Evolutionary conservation across 192 early-diverging fungal species (phyloP).

Genomic region (Coemansia sp.): DNA sequence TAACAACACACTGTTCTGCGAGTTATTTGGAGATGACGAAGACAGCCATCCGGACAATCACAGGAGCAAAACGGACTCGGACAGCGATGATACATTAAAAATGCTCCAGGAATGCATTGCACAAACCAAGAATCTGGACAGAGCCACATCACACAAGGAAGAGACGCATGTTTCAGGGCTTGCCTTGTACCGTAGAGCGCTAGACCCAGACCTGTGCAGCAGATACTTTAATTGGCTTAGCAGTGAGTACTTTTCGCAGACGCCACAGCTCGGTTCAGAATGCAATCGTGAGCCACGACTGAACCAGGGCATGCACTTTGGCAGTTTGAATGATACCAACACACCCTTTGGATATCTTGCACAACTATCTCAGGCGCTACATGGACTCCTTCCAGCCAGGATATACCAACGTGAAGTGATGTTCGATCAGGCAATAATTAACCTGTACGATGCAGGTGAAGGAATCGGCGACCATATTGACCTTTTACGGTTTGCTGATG

Average conservation of each 20-base stretch:
- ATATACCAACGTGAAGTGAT: background rate
- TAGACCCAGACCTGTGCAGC: background rate
- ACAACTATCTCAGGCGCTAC: constrained; percentile 1
- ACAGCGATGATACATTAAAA: no score
- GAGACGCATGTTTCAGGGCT: constrained; percentile 19
- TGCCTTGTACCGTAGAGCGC: constrained; percentile 9
- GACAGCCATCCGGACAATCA: no score
- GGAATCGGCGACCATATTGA: constrained; percentile 58
- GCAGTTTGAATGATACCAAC: constrained; percentile 7
- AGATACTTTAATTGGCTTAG: constrained; percentile 33
- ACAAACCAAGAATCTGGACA: background rate
- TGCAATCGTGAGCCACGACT: background rate
- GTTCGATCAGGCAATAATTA: constrained; percentile 58
- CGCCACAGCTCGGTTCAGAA: background rate
- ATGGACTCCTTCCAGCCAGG: background rate
- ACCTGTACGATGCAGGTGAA: constrained; percentile 54
- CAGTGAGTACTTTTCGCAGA: constrained; percentile 27
- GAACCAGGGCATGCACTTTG: constrained; percentile 51
- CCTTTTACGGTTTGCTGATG: constrained; percentile 58
- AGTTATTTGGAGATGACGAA: no score
- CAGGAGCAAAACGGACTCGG: no score
- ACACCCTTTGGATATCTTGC: constrained; percentile 21
- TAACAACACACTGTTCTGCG: no score
- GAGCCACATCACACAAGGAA: background rate
- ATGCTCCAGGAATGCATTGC: no score